phyloP scores from a whole-genome alignment of 2,329 filamentous ascomycete genomes.

The Exophiala sp. region DNA sequence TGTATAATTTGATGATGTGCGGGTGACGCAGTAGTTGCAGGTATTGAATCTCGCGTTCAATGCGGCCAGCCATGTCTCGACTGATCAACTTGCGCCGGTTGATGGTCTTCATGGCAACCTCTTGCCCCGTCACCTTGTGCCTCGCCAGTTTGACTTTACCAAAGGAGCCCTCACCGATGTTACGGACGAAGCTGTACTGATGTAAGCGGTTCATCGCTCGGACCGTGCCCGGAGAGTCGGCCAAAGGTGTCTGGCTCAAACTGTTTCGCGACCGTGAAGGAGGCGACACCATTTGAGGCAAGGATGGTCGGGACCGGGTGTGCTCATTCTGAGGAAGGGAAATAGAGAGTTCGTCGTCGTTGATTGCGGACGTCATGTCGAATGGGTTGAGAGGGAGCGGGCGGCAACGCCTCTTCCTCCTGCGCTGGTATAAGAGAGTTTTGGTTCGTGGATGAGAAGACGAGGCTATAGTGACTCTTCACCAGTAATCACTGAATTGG shows the following conservation, averaged over 20 bases:
- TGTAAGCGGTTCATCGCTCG: slow-evolving; percentile 75
- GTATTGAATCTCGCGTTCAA: slow-evolving; percentile 97
- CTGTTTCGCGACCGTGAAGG: slow-evolving; percentile 12
- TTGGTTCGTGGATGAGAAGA: not conserved
- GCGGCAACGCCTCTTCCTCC: not conserved
- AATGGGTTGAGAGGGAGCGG: not conserved
- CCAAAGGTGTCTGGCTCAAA: slow-evolving; percentile 24
- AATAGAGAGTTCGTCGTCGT: slow-evolving; percentile 37
- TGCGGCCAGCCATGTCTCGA: slow-evolving; percentile 93
- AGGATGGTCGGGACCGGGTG: slow-evolving; percentile 26
- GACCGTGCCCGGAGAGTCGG: slow-evolving; percentile 43
- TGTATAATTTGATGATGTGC: slow-evolving; percentile 99
- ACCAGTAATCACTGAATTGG: slow-evolving; percentile 18
- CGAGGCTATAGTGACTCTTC: not conserved
- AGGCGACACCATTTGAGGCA: slow-evolving; percentile 27
- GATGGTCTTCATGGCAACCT: slow-evolving; percentile 97
- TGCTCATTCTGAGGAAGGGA: slow-evolving; percentile 31
- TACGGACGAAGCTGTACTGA: slow-evolving; percentile 84
- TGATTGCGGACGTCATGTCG: slow-evolving; percentile 34
- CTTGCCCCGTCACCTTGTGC: slow-evolving; percentile 84
- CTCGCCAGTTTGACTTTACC: slow-evolving; percentile 97
- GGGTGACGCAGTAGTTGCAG: slow-evolving; percentile 90
- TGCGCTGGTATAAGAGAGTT: not conserved
- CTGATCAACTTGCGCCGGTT: slow-evolving; percentile 92
- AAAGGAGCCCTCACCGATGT: slow-evolving; percentile 92